These are phyloP conservation scores for Quillaja saponaria DNA, from an alignment of 306 rosid species.

Conservation along the genomic window DNA sequence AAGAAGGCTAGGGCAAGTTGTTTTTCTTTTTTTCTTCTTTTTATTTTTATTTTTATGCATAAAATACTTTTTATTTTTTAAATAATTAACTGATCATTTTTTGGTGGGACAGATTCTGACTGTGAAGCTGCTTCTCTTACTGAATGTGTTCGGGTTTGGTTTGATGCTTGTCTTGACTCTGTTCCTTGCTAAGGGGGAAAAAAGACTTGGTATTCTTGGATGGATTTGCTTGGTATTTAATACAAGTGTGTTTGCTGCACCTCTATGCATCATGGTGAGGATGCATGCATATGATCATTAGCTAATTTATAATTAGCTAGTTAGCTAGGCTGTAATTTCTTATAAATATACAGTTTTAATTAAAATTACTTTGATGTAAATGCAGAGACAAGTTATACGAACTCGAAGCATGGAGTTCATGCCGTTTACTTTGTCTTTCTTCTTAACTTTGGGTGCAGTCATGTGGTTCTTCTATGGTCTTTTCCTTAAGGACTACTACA, in stretches of 20 bases:
- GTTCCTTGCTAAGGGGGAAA: slow-evolving; percentile 55
- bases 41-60: neutral
- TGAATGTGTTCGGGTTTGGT: slow-evolving; percentile 78
- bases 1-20: slow-evolving; percentile 66
- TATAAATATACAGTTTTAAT: neutral
- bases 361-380: neutral
- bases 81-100: neutral
- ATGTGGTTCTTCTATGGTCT: slow-evolving; percentile 96
- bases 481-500: slow-evolving; percentile 72
- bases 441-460: slow-evolving; percentile 78
- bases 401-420: slow-evolving; percentile 87
- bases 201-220: slow-evolving; percentile 65
- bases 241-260: slow-evolving; percentile 82
- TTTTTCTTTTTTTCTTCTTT: neutral
- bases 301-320: neutral
- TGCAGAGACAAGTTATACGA: slow-evolving; percentile 70
- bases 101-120: slow-evolving; percentile 58
- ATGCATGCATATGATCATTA: neutral
- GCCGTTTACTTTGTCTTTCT: slow-evolving; percentile 83
- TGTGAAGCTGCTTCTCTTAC: slow-evolving; percentile 49
- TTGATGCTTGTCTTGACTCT: slow-evolving; percentile 65
- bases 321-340: neutral
- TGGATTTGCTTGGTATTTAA: slow-evolving; percentile 89
- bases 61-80: neutral
- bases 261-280: slow-evolving; percentile 77